Conservation (phyloP, 129 eudicot genomes). For the Deinandra increscens region DNA sequence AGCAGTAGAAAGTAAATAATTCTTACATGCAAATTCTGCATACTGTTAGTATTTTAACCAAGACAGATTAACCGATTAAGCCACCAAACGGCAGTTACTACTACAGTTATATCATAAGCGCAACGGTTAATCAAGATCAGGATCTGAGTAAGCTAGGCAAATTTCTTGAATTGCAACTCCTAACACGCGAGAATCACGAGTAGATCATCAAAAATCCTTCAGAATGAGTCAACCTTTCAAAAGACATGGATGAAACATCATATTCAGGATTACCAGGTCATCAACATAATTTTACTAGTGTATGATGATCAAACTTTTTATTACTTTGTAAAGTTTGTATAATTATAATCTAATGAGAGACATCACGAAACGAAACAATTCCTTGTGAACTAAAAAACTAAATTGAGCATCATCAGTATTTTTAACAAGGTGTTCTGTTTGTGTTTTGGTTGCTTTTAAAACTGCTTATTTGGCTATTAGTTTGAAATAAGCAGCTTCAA, state of each 20-base stretch:
- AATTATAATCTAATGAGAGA: background rate
- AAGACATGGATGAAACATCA: slow-evolving; percentile 13
- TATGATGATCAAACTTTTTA: background rate
- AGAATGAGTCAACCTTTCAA: slow-evolving; percentile 4
- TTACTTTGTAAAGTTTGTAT: slow-evolving; percentile 3
- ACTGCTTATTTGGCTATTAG: background rate
- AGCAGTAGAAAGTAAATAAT: slow-evolving; percentile 14
- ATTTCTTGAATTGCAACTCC: slow-evolving; percentile 8
- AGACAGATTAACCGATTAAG: background rate
- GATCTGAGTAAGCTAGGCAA: background rate
- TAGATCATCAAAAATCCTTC: slow-evolving; percentile 21
- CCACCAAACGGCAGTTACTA: background rate
- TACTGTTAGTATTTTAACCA: slow-evolving; percentile 18
- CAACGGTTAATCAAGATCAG: slow-evolving; percentile 21
- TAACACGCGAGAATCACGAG: slow-evolving; percentile 10
- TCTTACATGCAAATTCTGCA: slow-evolving; percentile 25
- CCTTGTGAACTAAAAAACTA: background rate
- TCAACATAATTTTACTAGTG: background rate
- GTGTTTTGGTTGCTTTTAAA: slow-evolving; percentile 5
- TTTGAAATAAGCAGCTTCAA: background rate
- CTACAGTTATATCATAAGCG: slow-evolving; percentile 13
- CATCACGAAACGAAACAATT: background rate
- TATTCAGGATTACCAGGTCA: slow-evolving; percentile 1
- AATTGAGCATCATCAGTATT: background rate
- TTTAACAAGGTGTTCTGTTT: background rate